phyloP scores from a whole-genome alignment of 331 rosid species.

The Malus hybrid region DNA sequence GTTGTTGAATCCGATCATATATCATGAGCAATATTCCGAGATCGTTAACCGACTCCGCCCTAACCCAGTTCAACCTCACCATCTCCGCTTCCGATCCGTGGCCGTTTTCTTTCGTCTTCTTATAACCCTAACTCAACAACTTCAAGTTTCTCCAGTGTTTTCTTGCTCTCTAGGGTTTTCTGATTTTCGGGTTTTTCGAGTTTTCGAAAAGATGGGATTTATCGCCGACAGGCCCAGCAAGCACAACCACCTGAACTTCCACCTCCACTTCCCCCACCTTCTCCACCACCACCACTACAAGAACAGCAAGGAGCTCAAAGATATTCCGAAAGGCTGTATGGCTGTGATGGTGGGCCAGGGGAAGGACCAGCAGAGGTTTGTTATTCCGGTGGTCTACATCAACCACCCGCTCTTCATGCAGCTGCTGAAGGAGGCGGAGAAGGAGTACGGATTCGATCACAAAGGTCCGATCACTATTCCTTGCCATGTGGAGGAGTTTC shows the following conservation, averaged over 20 bases:
- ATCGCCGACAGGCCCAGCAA: neutral
- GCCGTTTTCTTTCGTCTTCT: conserved; percentile 68
- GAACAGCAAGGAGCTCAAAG: conserved; percentile 28
- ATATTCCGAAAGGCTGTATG: conserved; percentile 73
- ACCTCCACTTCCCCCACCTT: conserved; percentile 38
- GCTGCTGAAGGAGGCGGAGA: conserved; percentile 72
- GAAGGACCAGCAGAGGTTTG: conserved; percentile 64
- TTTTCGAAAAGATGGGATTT: conserved; percentile 26
- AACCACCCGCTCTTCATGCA: conserved; percentile 80
- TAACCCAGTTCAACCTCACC: conserved; percentile 65
- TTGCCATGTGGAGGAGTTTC: conserved; percentile 71
- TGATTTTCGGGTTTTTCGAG: neutral
- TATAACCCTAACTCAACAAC: conserved; percentile 21
- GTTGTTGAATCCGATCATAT: conserved; percentile 1
- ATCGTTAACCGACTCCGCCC: conserved; percentile 68
- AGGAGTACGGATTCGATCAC: conserved; percentile 78
- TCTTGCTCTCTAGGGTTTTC: neutral
- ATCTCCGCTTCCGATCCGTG: conserved; percentile 88
- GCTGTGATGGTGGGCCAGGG: conserved; percentile 70
- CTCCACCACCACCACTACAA: conserved; percentile 22
- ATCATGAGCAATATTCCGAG: conserved; percentile 89
- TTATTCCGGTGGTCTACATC: conserved; percentile 74
- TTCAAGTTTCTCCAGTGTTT: neutral
- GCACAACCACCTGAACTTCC: conserved; percentile 38
- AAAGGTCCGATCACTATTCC: conserved; percentile 87